A percentile compares a stretch with the other conserved stretches of the same genome.
Conservation (phyloP, 768 basidiomycete species). For the Russula sp. region DNA sequence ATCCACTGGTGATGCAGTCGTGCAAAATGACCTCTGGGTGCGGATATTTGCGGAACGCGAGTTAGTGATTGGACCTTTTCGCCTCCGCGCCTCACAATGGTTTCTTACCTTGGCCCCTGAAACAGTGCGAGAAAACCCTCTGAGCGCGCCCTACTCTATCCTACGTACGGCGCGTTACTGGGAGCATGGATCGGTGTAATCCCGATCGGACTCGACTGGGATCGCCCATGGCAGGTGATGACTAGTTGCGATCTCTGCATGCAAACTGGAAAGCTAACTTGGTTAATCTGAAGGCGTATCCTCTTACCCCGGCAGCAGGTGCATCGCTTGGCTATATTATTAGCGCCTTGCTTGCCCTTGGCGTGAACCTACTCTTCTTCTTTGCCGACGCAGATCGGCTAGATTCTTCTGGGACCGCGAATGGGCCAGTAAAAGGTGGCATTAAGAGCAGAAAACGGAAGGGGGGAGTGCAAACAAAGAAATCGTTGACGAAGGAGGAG, state of each 20-base stretch:
- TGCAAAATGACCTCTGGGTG: constrained; percentile 65
- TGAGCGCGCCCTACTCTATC: constrained; percentile 79
- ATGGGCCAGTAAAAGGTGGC: not conserved
- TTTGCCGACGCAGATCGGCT: constrained; percentile 32
- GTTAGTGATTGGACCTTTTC: constrained; percentile 48
- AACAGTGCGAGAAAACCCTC: constrained; percentile 56
- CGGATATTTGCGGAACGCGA: constrained; percentile 77
- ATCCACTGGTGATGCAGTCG: constrained; percentile 42
- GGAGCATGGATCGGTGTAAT: constrained; percentile 82
- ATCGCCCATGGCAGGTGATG: constrained; percentile 90
- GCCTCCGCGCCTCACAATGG: not conserved
- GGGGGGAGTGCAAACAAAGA: constrained; percentile 20
- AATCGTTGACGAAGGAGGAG: constrained; percentile 3
- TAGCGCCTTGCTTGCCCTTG: constrained; percentile 56
- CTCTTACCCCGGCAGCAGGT: constrained; percentile 72
- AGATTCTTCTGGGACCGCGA: not conserved
- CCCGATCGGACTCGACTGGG: constrained; percentile 94
- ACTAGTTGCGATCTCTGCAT: constrained; percentile 4
- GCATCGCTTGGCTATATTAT: constrained; percentile 65
- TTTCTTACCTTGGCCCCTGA: constrained; percentile 5
- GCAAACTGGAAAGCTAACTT: constrained; percentile 21
- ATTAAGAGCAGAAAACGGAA: constrained; percentile 9
- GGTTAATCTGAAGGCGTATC: constrained; percentile 60
- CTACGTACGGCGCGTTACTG: constrained; percentile 63
- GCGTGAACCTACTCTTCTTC: constrained; percentile 39